Evolutionary conservation across 352 stramenopile genomes (phyloP).

Genomic region (Globisporangium takayamanum): DNA sequence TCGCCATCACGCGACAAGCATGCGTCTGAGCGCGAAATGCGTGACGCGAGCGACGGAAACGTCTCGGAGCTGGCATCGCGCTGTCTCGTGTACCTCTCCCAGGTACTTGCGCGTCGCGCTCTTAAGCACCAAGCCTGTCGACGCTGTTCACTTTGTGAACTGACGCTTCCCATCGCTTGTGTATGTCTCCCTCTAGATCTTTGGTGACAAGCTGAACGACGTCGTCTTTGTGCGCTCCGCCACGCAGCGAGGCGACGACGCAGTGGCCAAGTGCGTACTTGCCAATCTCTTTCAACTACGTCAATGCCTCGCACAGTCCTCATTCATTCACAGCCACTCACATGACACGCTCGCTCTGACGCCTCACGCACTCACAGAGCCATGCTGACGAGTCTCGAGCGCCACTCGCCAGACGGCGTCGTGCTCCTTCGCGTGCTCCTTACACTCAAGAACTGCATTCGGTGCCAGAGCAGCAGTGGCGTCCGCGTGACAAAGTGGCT

Average conservation of each 20-base stretch:
- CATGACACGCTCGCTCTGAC: background rate
- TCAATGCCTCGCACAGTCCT: background rate
- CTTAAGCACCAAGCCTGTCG: background rate
- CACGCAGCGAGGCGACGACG: slow-evolving; percentile 6
- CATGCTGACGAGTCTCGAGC: slow-evolving; percentile 24
- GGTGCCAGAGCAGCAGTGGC: slow-evolving; percentile 24
- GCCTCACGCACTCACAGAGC: background rate
- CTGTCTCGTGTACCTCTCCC: slow-evolving; percentile 53
- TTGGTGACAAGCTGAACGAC: slow-evolving; percentile 47
- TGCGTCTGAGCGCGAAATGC: too few species aligned
- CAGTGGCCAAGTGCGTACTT: slow-evolving; percentile 18
- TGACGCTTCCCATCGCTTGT: background rate
- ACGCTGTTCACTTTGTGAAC: background rate
- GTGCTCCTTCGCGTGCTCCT: slow-evolving; percentile 45
- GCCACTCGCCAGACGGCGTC: slow-evolving; percentile 11
- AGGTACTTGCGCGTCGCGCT: slow-evolving; percentile 24
- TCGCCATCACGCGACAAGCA: background rate
- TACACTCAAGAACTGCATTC: slow-evolving; percentile 51
- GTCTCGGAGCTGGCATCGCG: slow-evolving; percentile 39
- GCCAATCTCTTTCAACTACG: background rate
- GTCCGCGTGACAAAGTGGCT: slow-evolving; percentile 27
- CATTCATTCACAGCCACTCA: background rate
- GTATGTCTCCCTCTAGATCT: slow-evolving; percentile 33
- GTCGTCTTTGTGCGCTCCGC: slow-evolving; percentile 31
- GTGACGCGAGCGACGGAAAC: slow-evolving; percentile 11